These are phyloP conservation scores for Thymus quinquecostatus DNA, from an alignment of 257 asterid genomes.

Conservation along the genomic window DNA sequence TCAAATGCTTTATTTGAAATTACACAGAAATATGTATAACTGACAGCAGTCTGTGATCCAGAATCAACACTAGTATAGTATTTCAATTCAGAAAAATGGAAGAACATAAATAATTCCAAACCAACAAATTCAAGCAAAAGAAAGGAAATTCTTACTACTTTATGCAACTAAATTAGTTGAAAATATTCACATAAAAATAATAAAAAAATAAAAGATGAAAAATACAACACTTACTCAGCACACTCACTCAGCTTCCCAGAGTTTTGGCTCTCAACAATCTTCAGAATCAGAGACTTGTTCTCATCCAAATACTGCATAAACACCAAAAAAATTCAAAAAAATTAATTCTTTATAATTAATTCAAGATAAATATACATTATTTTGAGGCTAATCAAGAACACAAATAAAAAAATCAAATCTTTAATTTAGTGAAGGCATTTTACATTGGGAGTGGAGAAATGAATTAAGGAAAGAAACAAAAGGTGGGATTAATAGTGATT, in stretches of 20 bases:
- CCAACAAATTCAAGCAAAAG: neutral
- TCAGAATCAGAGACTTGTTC: slow-evolving; percentile 91
- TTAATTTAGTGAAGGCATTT: neutral
- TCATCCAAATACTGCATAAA: slow-evolving; percentile 86
- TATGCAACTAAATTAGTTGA: too few relatives aligned
- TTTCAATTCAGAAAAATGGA: too few relatives aligned
- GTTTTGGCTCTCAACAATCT: slow-evolving; percentile 98
- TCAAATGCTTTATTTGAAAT: neutral
- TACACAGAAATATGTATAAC: neutral
- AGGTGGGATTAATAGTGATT: neutral
- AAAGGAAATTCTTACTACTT: neutral
- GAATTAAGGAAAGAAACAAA: neutral
- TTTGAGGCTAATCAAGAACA: too few relatives aligned
- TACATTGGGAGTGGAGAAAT: neutral
- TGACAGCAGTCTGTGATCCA: neutral
- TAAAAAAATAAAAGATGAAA: too few relatives aligned
- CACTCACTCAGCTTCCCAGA: slow-evolving; percentile 89
- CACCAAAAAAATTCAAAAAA: neutral
- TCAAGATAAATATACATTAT: too few relatives aligned
- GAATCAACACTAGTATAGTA: neutral
- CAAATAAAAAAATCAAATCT: neutral
- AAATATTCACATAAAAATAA: neutral
- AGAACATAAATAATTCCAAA: too few relatives aligned
- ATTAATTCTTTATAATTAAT: too few relatives aligned
- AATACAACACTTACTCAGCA: slow-evolving; percentile 74